These are phyloP conservation scores for Phaeophleospora eucalypticola DNA, from an alignment of 2,329 filamentous ascomycete genomes.

Conservation along the genomic window DNA sequence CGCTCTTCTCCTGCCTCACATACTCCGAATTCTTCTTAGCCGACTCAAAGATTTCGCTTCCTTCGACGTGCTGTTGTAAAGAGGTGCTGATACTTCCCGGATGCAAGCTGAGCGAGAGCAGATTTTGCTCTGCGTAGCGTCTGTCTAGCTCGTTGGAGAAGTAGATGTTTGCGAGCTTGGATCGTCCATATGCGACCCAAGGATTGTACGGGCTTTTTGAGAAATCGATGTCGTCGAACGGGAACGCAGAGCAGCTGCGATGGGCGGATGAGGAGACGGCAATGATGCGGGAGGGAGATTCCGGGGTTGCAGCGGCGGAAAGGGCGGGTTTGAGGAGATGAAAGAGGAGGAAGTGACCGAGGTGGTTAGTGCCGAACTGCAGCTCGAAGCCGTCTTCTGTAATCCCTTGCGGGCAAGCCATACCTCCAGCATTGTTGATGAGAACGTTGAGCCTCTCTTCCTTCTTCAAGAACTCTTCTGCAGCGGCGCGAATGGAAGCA, in stretches of 20 bases:
- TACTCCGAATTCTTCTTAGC: background rate
- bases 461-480: slow-evolving; percentile 23
- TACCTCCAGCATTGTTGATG: slow-evolving; percentile 41
- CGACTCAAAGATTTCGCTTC: slow-evolving; percentile 6
- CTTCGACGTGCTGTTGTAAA: slow-evolving; percentile 9
- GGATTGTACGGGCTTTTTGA: background rate
- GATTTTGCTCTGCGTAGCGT: slow-evolving; percentile 41
- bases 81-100: slow-evolving; percentile 43
- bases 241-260: background rate
- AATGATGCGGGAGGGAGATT: slow-evolving; percentile 2
- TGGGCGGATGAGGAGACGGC: slow-evolving; percentile 1
- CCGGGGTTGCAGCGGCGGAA: slow-evolving; percentile 23
- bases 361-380: slow-evolving; percentile 53
- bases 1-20: slow-evolving; percentile 17
- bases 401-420: slow-evolving; percentile 18
- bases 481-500: slow-evolving; percentile 44
- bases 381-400: slow-evolving; percentile 44
- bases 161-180: slow-evolving; percentile 52
- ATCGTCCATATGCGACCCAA: slow-evolving; percentile 43
- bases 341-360: slow-evolving; percentile 53
- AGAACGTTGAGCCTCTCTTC: slow-evolving; percentile 38
- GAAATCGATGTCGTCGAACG: slow-evolving; percentile 4
- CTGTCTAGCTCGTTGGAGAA: slow-evolving; percentile 51
- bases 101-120: slow-evolving; percentile 46
- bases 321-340: slow-evolving; percentile 46